Conservation (phyloP, 2,329 filamentous ascomycete species). For the Botrytis tulipae region DNA sequence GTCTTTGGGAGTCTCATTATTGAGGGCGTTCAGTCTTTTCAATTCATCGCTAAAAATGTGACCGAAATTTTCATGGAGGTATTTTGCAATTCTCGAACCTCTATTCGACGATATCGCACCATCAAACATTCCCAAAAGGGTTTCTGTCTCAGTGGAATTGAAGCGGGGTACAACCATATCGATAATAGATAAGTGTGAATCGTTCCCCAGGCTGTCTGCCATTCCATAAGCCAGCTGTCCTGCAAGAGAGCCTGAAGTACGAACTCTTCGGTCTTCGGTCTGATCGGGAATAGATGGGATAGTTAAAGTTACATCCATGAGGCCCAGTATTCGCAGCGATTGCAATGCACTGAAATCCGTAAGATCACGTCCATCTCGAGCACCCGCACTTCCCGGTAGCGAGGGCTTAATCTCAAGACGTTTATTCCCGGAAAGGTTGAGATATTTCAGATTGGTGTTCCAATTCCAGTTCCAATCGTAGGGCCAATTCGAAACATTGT, state of each 20-base stretch:
- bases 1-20: constrained; percentile 74
- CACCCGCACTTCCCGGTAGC: constrained; percentile 70
- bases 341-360: constrained; percentile 86
- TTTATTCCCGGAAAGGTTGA: constrained; percentile 97
- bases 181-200: constrained; percentile 92
- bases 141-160: constrained; percentile 85
- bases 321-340: constrained; percentile 81
- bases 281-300: constrained; percentile 92
- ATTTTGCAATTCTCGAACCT: constrained; percentile 95
- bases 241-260: constrained; percentile 93
- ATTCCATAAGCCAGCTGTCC: constrained; percentile 93
- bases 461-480: constrained; percentile 99
- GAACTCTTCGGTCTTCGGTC: constrained; percentile 88
- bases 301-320: constrained; percentile 98
- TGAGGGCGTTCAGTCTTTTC: constrained; percentile 64
- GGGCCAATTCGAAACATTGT: constrained; percentile 98
- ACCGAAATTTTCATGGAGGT: constrained; percentile 92
- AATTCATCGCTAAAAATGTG: constrained; percentile 80
- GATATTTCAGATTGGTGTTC: constrained; percentile 90
- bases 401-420: constrained; percentile 83
- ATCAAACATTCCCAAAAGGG: constrained; percentile 91
- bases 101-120: constrained; percentile 85
- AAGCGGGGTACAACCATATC: constrained; percentile 94
- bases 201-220: constrained; percentile 90
- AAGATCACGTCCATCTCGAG: constrained; percentile 64